Base-by-base conservation (phyloP, 2,329 filamentous ascomycete genomes). In the Pseudogymnoascus sp. region DNA sequence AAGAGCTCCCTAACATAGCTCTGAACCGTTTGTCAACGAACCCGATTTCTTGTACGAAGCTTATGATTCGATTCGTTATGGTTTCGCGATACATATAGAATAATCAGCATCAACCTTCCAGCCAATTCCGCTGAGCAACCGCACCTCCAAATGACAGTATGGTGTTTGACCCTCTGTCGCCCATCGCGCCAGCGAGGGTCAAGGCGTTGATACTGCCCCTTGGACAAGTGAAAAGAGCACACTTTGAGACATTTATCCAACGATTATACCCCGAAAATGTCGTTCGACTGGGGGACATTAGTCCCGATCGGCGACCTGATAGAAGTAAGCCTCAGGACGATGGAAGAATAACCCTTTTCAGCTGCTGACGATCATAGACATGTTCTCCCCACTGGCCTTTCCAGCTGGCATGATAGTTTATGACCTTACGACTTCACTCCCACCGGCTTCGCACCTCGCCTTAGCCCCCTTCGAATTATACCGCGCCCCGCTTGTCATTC, bases 331-430 rank as follows among this genome's bases (percentile, higher is more conserved):
- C 61, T 42, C 8, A 14, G 7, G 9, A 18, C 21, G 23, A 31
- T 34, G 63, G 0, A 0, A 46, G 34, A 34, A 18, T 25, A 62
- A n/a, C 37, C 38, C 40, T 11, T 60, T 8, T 31, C 63, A 59
- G 37, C 61, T 34, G 28, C 49, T 56, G 49, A 56, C 25, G 28
- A 66, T 62, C 65, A 62, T 74, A 96, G 92, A 91, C 76, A 93
- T 95, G 87, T 97, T 97, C 77, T 96, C 91, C 64, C 93, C 93
- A 42, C 79, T 95, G 71, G 90, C 89, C 12, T 96, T 95, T 75
- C 92, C 91, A 9, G 84, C 87, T 69, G 93, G 93, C 65, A 87
- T 88, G 71, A 88, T 97, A 65, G 83, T 97, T 70, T 97, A 95
- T 81, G 89, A 96, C 74, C 83, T 97, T 66, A 87, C 89, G 64